Evolutionary conservation across 495 filamentous ascomycete genomes (phyloP), one percentile per base, ranked within the genome.

Genomic region (Hyaloscypha hepaticicola): DNA sequence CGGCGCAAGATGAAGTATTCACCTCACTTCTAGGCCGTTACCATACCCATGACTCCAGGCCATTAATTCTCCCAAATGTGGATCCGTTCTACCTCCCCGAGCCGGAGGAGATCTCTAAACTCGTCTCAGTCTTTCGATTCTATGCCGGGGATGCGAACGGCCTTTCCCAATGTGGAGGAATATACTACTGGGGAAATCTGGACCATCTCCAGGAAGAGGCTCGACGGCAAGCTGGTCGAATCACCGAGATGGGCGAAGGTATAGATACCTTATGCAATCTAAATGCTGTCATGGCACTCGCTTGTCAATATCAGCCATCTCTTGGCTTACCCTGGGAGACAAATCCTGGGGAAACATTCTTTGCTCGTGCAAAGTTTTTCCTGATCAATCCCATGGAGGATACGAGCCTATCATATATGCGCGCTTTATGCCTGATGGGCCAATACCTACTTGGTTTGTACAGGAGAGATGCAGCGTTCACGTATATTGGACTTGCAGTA

Each of bases 11-110:
- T 7, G 55, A 45, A 34, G 48, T 49, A 16, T 66, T 64, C 25
- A 55, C 61, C 2, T 77, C 76, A 0, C 68, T 71, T n/a, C 50
- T 72, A 5, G 77, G 77, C 28, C 67, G 66, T 12, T 79, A 77
- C 55, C 76, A 80, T 59, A 78, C 77, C 5, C 69, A 66, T 53
- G 77, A 80, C 60, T 79, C 77, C 0, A 69, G 71, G 8, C 76
- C 76, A n/a, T 64, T 79, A 41, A 25, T 60, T 27, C 50, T 70
- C 0, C 70, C 72, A 1, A 21, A 60, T 24, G 52, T 72, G 19
- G 63, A 76, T 50, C 71, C 72, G 11, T 51, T 67, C 21, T 58
- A 56, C 24, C 59, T 77, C 3, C 77, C 76, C 3, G 55, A 70
- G 0, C 55, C 33, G 1, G 38, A 64, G 5, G 72, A 78, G 5